Evolutionary conservation across 2,329 filamentous ascomycete genomes (phyloP).

Genomic region (Ustulina deusta): DNA sequence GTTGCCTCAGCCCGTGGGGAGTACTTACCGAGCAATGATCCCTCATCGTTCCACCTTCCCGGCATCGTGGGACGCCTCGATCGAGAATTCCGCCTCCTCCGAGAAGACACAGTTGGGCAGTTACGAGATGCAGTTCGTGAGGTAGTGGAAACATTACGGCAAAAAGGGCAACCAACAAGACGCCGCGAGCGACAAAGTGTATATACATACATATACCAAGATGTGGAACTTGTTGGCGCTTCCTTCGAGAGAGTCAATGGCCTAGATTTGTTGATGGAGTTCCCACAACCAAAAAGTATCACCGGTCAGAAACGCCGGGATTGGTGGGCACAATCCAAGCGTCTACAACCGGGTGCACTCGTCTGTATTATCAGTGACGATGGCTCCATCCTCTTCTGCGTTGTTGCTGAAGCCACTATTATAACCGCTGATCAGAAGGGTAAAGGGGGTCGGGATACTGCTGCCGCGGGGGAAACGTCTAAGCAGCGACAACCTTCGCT

Average conservation of each 20-base stretch:
- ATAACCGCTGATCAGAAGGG: conserved; percentile 37
- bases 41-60: conserved; percentile 54
- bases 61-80: conserved; percentile 64
- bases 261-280: conserved; percentile 59
- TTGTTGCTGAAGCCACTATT: conserved; percentile 52
- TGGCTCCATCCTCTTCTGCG: conserved; percentile 57
- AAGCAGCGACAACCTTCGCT: conserved; percentile 44
- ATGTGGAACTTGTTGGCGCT: conserved; percentile 50
- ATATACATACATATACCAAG: conserved; percentile 55
- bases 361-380: conserved; percentile 61
- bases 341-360: conserved; percentile 62
- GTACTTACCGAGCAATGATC: conserved; percentile 59
- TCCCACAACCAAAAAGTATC: conserved; percentile 57
- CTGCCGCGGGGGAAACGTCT: background rate
- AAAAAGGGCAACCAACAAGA: conserved; percentile 27
- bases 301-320: conserved; percentile 52
- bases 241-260: conserved; percentile 56
- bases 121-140: conserved; percentile 61
- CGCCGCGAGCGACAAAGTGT: conserved; percentile 43
- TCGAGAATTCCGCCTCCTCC: conserved; percentile 66
- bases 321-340: conserved; percentile 64
- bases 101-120: conserved; percentile 67
- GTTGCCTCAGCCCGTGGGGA: conserved; percentile 58
- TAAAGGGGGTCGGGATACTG: background rate
- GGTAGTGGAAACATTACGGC: conserved; percentile 53